These are phyloP conservation scores for Phytophthora crassamura DNA, from an alignment of 352 stramenopile genomes.

Conservation along the genomic window DNA sequence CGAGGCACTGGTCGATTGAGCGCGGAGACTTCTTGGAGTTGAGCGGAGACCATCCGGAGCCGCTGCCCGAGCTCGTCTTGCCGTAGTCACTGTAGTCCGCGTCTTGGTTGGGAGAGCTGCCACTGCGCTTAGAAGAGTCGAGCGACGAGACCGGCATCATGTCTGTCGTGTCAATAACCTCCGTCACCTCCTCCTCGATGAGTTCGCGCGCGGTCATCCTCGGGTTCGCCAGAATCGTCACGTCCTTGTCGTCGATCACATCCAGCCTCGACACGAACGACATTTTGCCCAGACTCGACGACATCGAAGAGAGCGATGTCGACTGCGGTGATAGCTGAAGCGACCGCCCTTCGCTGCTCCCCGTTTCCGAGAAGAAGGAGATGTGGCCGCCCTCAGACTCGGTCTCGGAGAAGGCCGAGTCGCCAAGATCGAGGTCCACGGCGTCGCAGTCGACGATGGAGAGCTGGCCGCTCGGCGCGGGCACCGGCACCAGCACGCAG, in stretches of 20 bases:
- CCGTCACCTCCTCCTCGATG: constrained; percentile 42
- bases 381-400: constrained; percentile 52
- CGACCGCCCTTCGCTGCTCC: constrained; percentile 33
- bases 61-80: constrained; percentile 17
- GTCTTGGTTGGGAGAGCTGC: constrained; percentile 12
- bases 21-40: constrained; percentile 34
- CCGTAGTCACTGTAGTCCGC: constrained; percentile 6
- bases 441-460: constrained; percentile 33
- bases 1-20: constrained; percentile 46
- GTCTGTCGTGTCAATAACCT: constrained; percentile 58
- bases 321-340: constrained; percentile 31
- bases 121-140: constrained; percentile 9
- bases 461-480: constrained; percentile 29
- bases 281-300: constrained; percentile 39
- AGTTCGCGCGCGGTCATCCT: constrained; percentile 28
- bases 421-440: constrained; percentile 22
- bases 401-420: constrained; percentile 54
- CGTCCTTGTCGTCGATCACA: constrained; percentile 44
- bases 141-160: constrained; percentile 44
- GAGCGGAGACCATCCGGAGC: constrained; percentile 29
- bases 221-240: constrained; percentile 26
- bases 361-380: constrained; percentile 45
- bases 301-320: constrained; percentile 22
- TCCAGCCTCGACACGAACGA: constrained; percentile 47
- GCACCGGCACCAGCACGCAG: constrained; percentile 29